These are phyloP conservation scores for Penicillium freii DNA, from an alignment of 2,329 filamentous ascomycete species.

Conservation along the genomic window DNA sequence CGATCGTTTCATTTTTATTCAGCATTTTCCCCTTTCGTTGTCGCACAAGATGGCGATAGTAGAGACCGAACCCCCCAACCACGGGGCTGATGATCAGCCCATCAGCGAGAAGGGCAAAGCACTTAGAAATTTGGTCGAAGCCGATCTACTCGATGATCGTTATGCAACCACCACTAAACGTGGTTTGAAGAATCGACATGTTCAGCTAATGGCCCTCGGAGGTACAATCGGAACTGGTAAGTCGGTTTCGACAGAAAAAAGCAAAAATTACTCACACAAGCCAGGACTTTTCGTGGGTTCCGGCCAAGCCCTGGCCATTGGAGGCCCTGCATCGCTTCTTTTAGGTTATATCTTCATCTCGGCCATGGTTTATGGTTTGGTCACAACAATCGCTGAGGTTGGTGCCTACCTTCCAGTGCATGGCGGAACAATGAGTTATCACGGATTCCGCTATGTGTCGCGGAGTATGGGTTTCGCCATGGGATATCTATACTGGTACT, in stretches of 20 bases:
- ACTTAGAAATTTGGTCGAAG: neutral
- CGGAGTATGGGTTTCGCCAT: slow-evolving; percentile 45
- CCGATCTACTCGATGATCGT: no score
- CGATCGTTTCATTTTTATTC: no score
- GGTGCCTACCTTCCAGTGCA: slow-evolving; percentile 46
- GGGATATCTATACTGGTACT: slow-evolving; percentile 51
- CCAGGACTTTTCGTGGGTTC: no score
- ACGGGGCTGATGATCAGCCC: neutral
- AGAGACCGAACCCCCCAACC: neutral
- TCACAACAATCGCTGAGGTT: slow-evolving; percentile 48
- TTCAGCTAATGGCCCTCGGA: no score
- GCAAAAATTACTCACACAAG: no score
- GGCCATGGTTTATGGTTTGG: slow-evolving; percentile 47
- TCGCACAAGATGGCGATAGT: neutral
- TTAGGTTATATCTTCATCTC: slow-evolving; percentile 55
- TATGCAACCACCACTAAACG: no score
- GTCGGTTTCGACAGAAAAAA: no score
- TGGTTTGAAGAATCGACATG: no score
- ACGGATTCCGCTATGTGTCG: slow-evolving; percentile 45
- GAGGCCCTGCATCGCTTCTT: slow-evolving; percentile 53
- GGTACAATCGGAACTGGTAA: no score
- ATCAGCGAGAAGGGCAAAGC: neutral
- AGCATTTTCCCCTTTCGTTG: neutral
- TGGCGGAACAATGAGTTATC: slow-evolving; percentile 46
- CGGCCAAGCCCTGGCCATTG: slow-evolving; percentile 45